Evolutionary conservation across 345 rosid genomes (phyloP), one percentile per base, ranked within the genome.

Genomic region (Salix suchowensis): DNA sequence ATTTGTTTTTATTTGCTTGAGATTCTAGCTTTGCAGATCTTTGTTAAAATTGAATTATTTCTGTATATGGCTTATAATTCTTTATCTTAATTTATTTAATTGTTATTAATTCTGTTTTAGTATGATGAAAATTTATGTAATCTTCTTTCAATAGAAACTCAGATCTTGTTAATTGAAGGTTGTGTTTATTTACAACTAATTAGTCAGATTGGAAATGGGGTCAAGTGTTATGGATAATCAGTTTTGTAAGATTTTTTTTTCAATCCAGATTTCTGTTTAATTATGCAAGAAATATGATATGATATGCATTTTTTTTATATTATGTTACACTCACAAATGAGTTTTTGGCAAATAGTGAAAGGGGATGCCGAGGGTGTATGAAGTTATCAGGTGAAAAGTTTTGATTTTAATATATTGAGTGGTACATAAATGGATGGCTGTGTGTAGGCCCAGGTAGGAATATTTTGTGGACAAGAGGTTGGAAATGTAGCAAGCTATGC

Each of bases 371-470:
- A 30, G 68, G 72, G 54, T 58, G 11, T 70, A 42, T 65, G 72
- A 68, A 46, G 65, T 16, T 55, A 58, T 28, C 58, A 55, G 69
- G 81, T 48, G 7, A 69, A 66, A 65, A 70, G 21, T 79, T 77
- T 79, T 85, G 74, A 65, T 83, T 58, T 81, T 77, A 78, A 42
- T 83, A 69, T 82, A 70, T 88, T 86, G 76, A 78, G 89, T 87
- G 92, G 89, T 89, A 75, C 92, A 85, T 93, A 86, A 83, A 90
- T 88, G 87, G 77, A 76, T 87, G 93, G 86, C 83, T 91, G 86
- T 93, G 86, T 93, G 98, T 95, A 95, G 98, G 98, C 89, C 88
- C 98, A 93, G 97, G 97, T 93, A 90, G 97, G 92, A 85, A 87
- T 88, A 81, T 89, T 89, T 87, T 90, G 87, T 91, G 97, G 90